A percentile compares a stretch with the other conserved stretches of the same genome.
These are phyloP conservation scores for Phytophthora quininea DNA, from an alignment of 352 stramenopile species.

Conservation along the genomic window DNA sequence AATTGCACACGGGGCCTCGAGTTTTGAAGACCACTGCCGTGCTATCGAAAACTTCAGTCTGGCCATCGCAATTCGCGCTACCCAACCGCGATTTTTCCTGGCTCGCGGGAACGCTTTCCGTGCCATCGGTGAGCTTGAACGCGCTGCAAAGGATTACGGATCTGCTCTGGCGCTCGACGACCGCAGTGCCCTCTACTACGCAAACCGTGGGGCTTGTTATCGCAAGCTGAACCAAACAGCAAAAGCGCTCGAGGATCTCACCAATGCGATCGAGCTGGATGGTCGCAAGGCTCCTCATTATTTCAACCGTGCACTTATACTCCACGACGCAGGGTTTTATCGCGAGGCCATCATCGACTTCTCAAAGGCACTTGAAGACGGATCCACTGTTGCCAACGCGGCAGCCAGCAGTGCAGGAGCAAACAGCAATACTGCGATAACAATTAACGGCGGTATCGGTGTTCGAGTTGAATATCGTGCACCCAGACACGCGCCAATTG, in stretches of 20 bases:
- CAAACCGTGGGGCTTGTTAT: slow-evolving; percentile 71
- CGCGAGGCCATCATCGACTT: slow-evolving; percentile 78
- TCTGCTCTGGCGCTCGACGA: slow-evolving; percentile 68
- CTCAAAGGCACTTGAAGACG: slow-evolving; percentile 75
- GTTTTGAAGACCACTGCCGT: slow-evolving; percentile 65
- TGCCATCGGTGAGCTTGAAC: slow-evolving; percentile 71
- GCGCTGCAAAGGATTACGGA: slow-evolving; percentile 64
- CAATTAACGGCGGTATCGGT: slow-evolving; percentile 34
- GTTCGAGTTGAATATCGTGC: slow-evolving; percentile 72
- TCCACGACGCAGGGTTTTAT: slow-evolving; percentile 70
- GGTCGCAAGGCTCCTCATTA: slow-evolving; percentile 74
- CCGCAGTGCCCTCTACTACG: slow-evolving; percentile 71
- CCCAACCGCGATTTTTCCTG: slow-evolving; percentile 79
- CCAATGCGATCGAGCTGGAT: slow-evolving; percentile 72
- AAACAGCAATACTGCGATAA: neutral
- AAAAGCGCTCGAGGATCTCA: slow-evolving; percentile 74
- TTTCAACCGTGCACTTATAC: slow-evolving; percentile 76
- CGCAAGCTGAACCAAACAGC: slow-evolving; percentile 70
- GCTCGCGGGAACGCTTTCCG: slow-evolving; percentile 77
- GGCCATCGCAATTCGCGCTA: slow-evolving; percentile 70
- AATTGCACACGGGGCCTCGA: slow-evolving; percentile 58
- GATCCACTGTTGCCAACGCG: slow-evolving; percentile 27
- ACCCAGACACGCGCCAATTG: slow-evolving; percentile 68
- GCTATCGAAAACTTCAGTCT: slow-evolving; percentile 81
- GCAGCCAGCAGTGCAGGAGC: slow-evolving; percentile 10